Evolutionary conservation across 192 early-diverging fungal genomes (phyloP).

Genomic region (Coemansia sp.): DNA sequence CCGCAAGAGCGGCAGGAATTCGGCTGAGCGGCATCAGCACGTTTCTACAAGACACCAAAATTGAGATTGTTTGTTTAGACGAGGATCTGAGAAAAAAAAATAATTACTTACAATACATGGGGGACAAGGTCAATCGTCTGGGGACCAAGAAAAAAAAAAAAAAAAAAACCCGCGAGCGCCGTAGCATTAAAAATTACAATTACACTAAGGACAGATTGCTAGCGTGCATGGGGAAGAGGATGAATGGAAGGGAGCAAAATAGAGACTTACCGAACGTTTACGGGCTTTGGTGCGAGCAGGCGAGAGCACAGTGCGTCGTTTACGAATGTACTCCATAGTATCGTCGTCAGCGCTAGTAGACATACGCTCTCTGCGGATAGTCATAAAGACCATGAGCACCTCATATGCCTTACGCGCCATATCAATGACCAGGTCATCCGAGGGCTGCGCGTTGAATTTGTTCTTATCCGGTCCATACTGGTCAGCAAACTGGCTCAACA

Average conservation of each 20-base stretch:
- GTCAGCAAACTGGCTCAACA: slow-evolving; percentile 53
- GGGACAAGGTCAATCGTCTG: neutral
- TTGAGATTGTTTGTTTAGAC: neutral
- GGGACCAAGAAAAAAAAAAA: slow-evolving; percentile 2
- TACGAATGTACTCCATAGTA: slow-evolving; percentile 61
- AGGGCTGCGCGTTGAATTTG: slow-evolving; percentile 57
- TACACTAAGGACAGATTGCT: neutral
- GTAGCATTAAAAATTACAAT: neutral
- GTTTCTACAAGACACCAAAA: slow-evolving; percentile 35
- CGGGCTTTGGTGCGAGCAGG: slow-evolving; percentile 44
- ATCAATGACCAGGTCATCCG: slow-evolving; percentile 56
- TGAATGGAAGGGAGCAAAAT: neutral
- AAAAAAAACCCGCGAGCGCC: neutral
- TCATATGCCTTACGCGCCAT: slow-evolving; percentile 60
- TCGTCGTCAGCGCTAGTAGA: slow-evolving; percentile 52
- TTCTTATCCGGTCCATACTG: slow-evolving; percentile 56
- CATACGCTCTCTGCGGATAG: slow-evolving; percentile 55
- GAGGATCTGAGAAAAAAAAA: neutral
- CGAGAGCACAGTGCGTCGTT: slow-evolving; percentile 58
- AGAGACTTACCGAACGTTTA: slow-evolving; percentile 56
- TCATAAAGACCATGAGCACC: slow-evolving; percentile 58
- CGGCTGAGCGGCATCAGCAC: slow-evolving; percentile 61
- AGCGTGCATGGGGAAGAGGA: neutral
- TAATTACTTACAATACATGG: neutral
- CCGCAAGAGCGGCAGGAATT: slow-evolving; percentile 78